Evolutionary conservation across 331 rosid species (phyloP), one percentile per base, ranked within the genome.

Genomic region (Pyracantha coccinea): DNA sequence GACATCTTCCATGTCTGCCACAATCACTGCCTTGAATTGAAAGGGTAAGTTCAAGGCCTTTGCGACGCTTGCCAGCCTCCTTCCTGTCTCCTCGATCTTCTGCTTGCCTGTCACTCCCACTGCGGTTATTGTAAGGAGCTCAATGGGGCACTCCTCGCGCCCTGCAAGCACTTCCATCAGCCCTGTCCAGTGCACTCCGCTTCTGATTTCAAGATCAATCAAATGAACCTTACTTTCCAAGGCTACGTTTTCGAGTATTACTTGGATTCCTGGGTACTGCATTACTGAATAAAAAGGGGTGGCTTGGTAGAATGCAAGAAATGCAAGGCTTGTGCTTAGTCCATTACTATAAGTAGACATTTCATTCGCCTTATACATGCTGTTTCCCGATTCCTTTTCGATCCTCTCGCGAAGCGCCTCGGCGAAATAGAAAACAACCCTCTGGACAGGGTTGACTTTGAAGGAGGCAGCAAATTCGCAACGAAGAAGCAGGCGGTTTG

Each of bases 11-110:
- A 86, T 74, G 27, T 91, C 90, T 7, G 75, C 19, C 4, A 88
- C 83, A 53, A 77, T 69, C 75, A 89, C 75, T 9, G 80, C 47
- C 31, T 85, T 84, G 58, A 77, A 91, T 2, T 81, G 74, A 55
- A 91, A 93, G 67, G 92, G 87, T 35, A 89, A 70, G 76, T 87
- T 87, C 73, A 93, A 75, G 20, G 94, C 86, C 75, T 82, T 70
- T 3, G 97, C 94, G 12, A 91, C 84, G 76, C 66, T 83, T 1
- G 52, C 58, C 73, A 91, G 81, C 64, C 92, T 77, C 79, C 77
- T 85, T 0, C 91, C 86, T 7, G 86, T 86, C 72, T 80, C 86
- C 54, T 84, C 82, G 9, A 88, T 57, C 5, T n/a, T 71, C 53
- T 64, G 45, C 41, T 74, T 70, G 41, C 71, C 75, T 9, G 55